Evolutionary conservation across 2,329 filamentous ascomycete species (phyloP).

Genomic region (Alternaria gansuensis): DNA sequence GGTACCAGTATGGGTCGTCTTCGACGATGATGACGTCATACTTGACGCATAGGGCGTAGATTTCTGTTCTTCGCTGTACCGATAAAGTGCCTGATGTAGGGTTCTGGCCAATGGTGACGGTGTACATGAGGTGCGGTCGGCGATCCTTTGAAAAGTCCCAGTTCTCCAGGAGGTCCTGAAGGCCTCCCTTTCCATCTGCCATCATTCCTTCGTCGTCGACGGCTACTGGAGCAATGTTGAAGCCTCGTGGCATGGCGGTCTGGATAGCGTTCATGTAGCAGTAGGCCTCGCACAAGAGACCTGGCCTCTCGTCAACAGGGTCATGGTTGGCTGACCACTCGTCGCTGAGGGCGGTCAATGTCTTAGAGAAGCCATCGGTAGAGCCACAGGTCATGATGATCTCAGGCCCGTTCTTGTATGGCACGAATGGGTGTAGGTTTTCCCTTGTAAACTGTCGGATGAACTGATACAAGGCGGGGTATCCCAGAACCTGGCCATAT

Average conservation of each 20-base stretch:
- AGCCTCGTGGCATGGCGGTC: slow-evolving; percentile 70
- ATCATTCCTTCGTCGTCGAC: slow-evolving; percentile 84
- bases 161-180: slow-evolving; percentile 79
- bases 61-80: slow-evolving; percentile 74
- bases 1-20: slow-evolving; percentile 95
- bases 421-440: slow-evolving; percentile 80
- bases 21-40: slow-evolving; percentile 93
- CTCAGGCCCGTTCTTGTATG: slow-evolving; percentile 79
- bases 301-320: slow-evolving; percentile 74
- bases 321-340: slow-evolving; percentile 76
- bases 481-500: slow-evolving; percentile 84
- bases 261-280: slow-evolving; percentile 80
- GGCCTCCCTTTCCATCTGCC: slow-evolving; percentile 74
- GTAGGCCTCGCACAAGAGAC: slow-evolving; percentile 80
- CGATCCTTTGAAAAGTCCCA: slow-evolving; percentile 81
- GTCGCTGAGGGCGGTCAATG: slow-evolving; percentile 77
- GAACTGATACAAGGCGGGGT: slow-evolving; percentile 79
- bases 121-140: slow-evolving; percentile 86
- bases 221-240: slow-evolving; percentile 76
- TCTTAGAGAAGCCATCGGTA: slow-evolving; percentile 86
- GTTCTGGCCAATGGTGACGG: slow-evolving; percentile 91
- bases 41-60: slow-evolving; percentile 81
- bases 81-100: slow-evolving; percentile 81
- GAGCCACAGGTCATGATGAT: slow-evolving; percentile 81
- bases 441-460: slow-evolving; percentile 79